A percentile compares a stretch with the other conserved stretches of the same genome.
phyloP scores from a whole-genome alignment of 768 basidiomycete genomes.

The Leccinum pellstonianum region DNA sequence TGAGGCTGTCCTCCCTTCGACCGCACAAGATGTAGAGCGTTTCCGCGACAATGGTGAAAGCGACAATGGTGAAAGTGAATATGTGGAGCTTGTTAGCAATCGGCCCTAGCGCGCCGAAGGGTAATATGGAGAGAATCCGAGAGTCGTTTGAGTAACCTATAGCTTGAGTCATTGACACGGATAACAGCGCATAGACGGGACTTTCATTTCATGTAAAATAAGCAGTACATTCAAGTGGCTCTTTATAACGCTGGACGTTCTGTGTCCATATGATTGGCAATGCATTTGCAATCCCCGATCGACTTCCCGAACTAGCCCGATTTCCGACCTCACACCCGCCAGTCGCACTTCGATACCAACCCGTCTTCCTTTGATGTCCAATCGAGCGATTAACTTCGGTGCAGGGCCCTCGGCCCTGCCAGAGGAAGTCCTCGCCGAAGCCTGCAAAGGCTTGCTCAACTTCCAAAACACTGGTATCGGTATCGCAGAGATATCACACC shows the following conservation, averaged over 20 bases:
- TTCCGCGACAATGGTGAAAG: slow-evolving; percentile 17
- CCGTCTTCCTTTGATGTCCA: slow-evolving; percentile 20
- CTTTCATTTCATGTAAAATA: background rate
- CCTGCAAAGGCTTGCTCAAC: slow-evolving; percentile 83
- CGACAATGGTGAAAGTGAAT: slow-evolving; percentile 23
- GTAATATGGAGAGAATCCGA: slow-evolving; percentile 35
- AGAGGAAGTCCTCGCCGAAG: slow-evolving; percentile 78
- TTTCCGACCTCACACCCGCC: background rate
- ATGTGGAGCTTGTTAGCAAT: slow-evolving; percentile 27
- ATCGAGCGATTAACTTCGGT: slow-evolving; percentile 82
- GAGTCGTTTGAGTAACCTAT: slow-evolving; percentile 23
- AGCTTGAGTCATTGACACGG: slow-evolving; percentile 7
- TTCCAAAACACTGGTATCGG: slow-evolving; percentile 91
- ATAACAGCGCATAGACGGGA: background rate
- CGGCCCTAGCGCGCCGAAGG: slow-evolving; percentile 7
- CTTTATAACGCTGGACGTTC: no score
- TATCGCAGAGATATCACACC: slow-evolving; percentile 94
- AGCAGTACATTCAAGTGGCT: background rate
- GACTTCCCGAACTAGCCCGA: background rate
- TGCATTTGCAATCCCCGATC: no score
- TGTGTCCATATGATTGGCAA: no score
- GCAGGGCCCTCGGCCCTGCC: slow-evolving; percentile 95
- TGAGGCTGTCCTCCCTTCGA: slow-evolving; percentile 43
- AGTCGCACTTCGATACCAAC: background rate
- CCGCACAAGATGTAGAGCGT: slow-evolving; percentile 13